phyloP scores from a whole-genome alignment of 352 stramenopile genomes.

The Phytophthora vignae region DNA sequence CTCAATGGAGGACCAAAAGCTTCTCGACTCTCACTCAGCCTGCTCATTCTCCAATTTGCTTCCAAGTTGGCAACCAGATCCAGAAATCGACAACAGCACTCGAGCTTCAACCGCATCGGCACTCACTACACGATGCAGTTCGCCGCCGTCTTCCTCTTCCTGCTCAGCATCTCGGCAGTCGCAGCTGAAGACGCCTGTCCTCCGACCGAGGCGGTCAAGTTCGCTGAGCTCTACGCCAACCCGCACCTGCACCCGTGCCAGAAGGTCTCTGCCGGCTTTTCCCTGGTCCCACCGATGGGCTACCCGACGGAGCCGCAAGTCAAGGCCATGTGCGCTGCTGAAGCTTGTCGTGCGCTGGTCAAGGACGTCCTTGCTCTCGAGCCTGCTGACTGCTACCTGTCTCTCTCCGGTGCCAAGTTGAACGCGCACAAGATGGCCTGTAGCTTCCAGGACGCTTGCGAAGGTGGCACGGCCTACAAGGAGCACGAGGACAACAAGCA shows the following conservation, averaged over 20 bases:
- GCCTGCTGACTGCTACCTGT: slow-evolving; percentile 33
- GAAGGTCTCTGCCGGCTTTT: slow-evolving; percentile 34
- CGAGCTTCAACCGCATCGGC: no score
- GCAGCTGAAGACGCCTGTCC: slow-evolving; percentile 36
- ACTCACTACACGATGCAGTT: slow-evolving; percentile 38
- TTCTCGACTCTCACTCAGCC: not conserved
- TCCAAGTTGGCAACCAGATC: slow-evolving; percentile 23
- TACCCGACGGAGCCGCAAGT: slow-evolving; percentile 36
- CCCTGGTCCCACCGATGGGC: slow-evolving; percentile 21
- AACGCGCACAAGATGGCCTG: slow-evolving; percentile 32
- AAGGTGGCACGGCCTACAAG: slow-evolving; percentile 1
- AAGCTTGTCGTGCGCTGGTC: slow-evolving; percentile 25
- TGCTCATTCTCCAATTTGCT: slow-evolving; percentile 43
- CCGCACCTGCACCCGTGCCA: slow-evolving; percentile 38
- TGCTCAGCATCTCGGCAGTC: slow-evolving; percentile 21
- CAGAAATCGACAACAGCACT: slow-evolving; percentile 10
- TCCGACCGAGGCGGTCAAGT: slow-evolving; percentile 30
- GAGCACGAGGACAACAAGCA: slow-evolving; percentile 13
- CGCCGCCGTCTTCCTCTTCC: slow-evolving; percentile 17
- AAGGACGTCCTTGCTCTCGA: slow-evolving; percentile 32
- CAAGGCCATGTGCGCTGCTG: slow-evolving; percentile 35
- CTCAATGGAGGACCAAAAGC: slow-evolving; percentile 4
- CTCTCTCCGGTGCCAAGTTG: slow-evolving; percentile 25
- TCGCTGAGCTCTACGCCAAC: slow-evolving; percentile 40
- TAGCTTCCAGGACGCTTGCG: slow-evolving; percentile 19